Conservation (phyloP, 345 rosid species). For the Chamaenerion angustifolium region DNA sequence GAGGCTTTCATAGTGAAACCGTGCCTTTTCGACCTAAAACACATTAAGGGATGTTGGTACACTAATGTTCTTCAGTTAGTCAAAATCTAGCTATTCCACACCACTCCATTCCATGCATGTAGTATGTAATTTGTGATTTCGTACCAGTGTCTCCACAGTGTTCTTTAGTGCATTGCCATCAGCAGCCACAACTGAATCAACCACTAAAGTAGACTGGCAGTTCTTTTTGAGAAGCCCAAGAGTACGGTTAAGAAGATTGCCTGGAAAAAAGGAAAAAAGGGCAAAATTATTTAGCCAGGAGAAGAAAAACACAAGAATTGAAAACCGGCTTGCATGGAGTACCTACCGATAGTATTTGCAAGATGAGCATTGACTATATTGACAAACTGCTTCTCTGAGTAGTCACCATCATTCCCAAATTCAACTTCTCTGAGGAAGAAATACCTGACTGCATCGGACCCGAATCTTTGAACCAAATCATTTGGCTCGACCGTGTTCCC, state of each 20-base stretch:
- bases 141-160: constrained; percentile 56
- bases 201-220: constrained; percentile 62
- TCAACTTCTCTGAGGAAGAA: constrained; percentile 86
- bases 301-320: not conserved
- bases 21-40: constrained; percentile 56
- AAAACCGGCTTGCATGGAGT: not conserved
- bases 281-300: constrained; percentile 1
- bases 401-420: constrained; percentile 90
- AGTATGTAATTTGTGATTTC: no score
- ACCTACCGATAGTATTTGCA: constrained; percentile 77
- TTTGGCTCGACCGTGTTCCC: constrained; percentile 88
- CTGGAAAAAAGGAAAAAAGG: no score
- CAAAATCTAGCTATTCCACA: no score
- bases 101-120: no score
- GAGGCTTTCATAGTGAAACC: constrained; percentile 46
- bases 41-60: not conserved
- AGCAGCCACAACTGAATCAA: constrained; percentile 58
- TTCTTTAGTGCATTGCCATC: constrained; percentile 54
- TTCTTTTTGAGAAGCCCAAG: constrained; percentile 87
- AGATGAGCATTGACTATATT: constrained; percentile 88
- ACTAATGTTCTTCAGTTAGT: no score
- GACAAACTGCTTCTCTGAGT: constrained; percentile 81
- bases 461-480: constrained; percentile 67
- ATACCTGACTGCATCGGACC: constrained; percentile 84
- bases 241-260: constrained; percentile 87